Evolutionary conservation across 495 filamentous ascomycete genomes (phyloP).

Genomic region (Penicillium roqueforti): DNA sequence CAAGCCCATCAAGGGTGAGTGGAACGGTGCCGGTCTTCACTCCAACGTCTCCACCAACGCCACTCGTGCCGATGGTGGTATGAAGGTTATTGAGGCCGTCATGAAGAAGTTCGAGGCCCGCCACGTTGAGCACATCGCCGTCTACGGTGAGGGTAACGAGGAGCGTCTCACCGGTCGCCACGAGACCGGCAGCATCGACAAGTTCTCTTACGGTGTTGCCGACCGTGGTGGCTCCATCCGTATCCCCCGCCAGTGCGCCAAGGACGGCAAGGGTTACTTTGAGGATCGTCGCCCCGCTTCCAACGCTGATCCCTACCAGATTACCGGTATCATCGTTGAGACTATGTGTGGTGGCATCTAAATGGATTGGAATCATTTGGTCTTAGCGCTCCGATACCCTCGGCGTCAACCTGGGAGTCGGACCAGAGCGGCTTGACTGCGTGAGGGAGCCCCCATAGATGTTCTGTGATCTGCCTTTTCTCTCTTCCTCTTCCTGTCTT

Average conservation of each 20-base stretch:
- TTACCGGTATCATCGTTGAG: conserved; percentile 89
- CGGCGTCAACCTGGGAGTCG: conserved; percentile 42
- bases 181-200: conserved; percentile 92
- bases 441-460: conserved; percentile 37
- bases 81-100: conserved; percentile 82
- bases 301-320: conserved; percentile 96
- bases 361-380: conserved; percentile 33
- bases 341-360: conserved; percentile 53
- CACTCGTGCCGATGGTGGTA: conserved; percentile 88
- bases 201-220: conserved; percentile 92
- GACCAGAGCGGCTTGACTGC: conserved; percentile 41
- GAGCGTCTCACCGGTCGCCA: conserved; percentile 89
- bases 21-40: conserved; percentile 99
- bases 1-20: conserved; percentile 98
- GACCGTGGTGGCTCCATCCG: conserved; percentile 93
- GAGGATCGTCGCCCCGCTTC: conserved; percentile 94
- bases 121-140: conserved; percentile 91
- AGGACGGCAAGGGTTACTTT: conserved; percentile 97
- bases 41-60: conserved; percentile 85
- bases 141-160: conserved; percentile 95
- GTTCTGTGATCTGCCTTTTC: conserved; percentile 14
- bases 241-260: conserved; percentile 84
- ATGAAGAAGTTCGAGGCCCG: conserved; percentile 88
- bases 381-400: conserved; percentile 50
- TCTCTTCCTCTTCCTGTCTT: conserved; percentile 9